Base-by-base conservation (phyloP, 495 filamentous ascomycete genomes). In the Pseudevernia furfuracea region DNA sequence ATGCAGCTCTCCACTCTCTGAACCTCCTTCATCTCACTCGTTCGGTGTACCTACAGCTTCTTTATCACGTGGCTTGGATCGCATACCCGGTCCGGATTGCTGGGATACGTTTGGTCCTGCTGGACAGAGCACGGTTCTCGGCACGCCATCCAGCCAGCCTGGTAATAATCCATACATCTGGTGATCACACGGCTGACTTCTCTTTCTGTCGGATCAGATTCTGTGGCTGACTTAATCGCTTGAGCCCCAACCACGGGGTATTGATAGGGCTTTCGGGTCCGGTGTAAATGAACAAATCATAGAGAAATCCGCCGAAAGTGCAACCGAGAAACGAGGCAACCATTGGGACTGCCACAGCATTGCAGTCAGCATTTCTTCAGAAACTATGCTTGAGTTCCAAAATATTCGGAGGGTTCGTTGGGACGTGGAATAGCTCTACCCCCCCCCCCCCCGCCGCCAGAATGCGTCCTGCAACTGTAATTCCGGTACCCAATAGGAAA, bases 201-300 rank as follows among this genome's bases (percentile, higher is more conserved):
- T 52, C 19, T 34, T 41, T 56, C 8, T 43, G 21, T 32, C 25
- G 41, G 4, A 55, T 15, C 1, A 41, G 32, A 17, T 12, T 25
- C 6, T 56, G 59, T 41, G 74, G 70, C n/a, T 64, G 67, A 44
- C 76, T 39, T 17, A 81, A 49, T 11, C 77, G 67, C 53, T 81
- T 80, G 23, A 86, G 63, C 3, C 84, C 83, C 61, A 85, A n/a
- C 61, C 76, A 85, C 11, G 83, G 82, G 4, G 77, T 81, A 65
- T 87, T 85, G 61, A 86, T 76, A 0, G 84, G 81, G 53, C 77
- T 84, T 46, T 84, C 76, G 9, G 68, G 65, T 14, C 84, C 84
- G 0, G 80, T 83, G 67, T 83, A 87, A 59, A 87, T 75, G 66
- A 87, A 83, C 10, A 82, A 56, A 71, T 87, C 84, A 65, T 87